Conservation (phyloP, 2,329 filamentous ascomycete genomes). For the Plectosphaerella plurivora region DNA sequence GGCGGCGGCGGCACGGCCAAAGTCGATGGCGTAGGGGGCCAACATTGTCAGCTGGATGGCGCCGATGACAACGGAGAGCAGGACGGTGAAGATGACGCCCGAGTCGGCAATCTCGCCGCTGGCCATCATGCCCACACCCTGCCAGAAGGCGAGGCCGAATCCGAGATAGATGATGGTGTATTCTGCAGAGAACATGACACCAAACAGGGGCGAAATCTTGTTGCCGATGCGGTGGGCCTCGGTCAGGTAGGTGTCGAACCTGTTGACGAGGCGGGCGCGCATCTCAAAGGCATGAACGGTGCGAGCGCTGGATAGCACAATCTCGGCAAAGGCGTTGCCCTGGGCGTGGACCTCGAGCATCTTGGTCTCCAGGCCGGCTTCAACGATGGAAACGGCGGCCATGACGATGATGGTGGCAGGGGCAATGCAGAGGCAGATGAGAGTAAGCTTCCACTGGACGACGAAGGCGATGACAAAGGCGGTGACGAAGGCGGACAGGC, state of each 20-base stretch:
- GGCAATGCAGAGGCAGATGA: conserved; percentile 29
- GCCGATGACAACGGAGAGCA: conserved; percentile 33
- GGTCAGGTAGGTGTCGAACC: conserved; percentile 31
- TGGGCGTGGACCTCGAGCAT: conserved; percentile 28
- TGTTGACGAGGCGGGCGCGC: conserved; percentile 28
- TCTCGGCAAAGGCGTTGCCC: conserved; percentile 29
- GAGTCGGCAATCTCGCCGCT: conserved; percentile 29
- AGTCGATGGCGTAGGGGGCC: conserved; percentile 31
- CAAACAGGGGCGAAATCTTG: conserved; percentile 32
- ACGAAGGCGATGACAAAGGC: conserved; percentile 33
- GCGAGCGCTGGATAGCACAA: conserved; percentile 29
- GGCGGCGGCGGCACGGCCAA: conserved; percentile 29
- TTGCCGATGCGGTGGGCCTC: conserved; percentile 29
- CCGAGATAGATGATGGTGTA: conserved; percentile 37
- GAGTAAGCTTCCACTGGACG: conserved; percentile 38
- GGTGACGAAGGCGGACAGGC: conserved; percentile 29
- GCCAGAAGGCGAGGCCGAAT: conserved; percentile 40
- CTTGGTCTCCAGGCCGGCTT: conserved; percentile 26
- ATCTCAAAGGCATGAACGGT: conserved; percentile 40
- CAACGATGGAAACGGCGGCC: conserved; percentile 16
- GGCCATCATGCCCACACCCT: conserved; percentile 32
- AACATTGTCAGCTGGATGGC: conserved; percentile 28
- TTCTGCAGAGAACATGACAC: conserved; percentile 31
- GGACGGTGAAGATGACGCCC: conserved; percentile 34
- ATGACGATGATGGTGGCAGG: conserved; percentile 25